Evolutionary conservation across 2,329 filamentous ascomycete species (phyloP), one percentile per base, ranked within the genome.

Genomic region (Curvularia sp.): DNA sequence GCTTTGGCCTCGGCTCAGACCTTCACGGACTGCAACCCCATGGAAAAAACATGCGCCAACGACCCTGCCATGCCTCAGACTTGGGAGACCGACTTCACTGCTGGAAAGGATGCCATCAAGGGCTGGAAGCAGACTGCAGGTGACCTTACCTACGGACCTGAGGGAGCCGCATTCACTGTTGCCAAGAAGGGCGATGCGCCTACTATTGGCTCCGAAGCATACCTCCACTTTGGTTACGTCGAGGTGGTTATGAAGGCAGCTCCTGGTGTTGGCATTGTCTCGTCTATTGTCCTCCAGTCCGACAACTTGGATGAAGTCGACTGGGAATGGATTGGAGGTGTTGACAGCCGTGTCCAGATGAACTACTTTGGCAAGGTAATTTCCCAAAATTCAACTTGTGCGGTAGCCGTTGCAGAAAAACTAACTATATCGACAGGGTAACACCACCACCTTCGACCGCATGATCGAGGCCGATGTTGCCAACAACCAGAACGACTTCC

Each of bases 291-390:
- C 74, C 84, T 94, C 76, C 84, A 95, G 65, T 94, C 90, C 50
- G 89, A 95, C 67, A 89, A 93, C 68, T 83, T 94, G 13, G 93
- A 96, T 74, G 92, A 96, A 78, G 88, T 96, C 41, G 93, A 97
- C 73, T 94, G 91, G 81, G 91, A 95, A 73, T 90, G 91, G 71
- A 83, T 92, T 58, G 91, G 91, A 46, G 84, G 84, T 56, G 88
- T 91, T 71, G 77, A 80, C 55, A 85, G 82, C 15, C 78, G 83
- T 33, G 89, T 86, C 8, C 84, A 90, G 67, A 89, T 86, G 66
- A 93, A 94, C 80, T 94, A 89, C 79, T 91, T 90, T 78, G 86
- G 87, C 80, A 90, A 91, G 81, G 55, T 58, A 58, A 20, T 15
- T 39, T 31, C 24, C 10, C 5, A 35, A 46, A 44, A 24, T 20